A percentile compares a stretch with the other conserved stretches of the same genome.
phyloP scores from a whole-genome alignment of 495 filamentous ascomycete species.

The Cairneyella variabilis region DNA sequence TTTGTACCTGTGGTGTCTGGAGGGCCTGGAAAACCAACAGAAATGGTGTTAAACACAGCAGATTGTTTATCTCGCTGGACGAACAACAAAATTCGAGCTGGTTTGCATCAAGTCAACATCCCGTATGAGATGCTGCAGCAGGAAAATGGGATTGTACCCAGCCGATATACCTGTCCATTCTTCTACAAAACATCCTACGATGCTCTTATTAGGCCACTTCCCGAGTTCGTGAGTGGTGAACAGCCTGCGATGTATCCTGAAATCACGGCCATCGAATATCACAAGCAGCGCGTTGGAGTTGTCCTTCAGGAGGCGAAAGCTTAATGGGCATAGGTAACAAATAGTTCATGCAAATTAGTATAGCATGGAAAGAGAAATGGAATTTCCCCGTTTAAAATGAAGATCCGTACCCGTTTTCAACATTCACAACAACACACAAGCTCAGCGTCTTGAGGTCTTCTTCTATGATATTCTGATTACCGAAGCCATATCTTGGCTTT shows the following conservation, averaged over 20 bases:
- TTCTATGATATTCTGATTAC: too few species aligned
- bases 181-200: neutral
- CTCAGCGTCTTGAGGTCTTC: too few species aligned
- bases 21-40: neutral
- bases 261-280: neutral
- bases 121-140: neutral
- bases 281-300: neutral
- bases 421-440: too few species aligned
- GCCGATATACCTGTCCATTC: neutral
- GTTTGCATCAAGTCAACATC: neutral
- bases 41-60: neutral
- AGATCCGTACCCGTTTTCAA: too few species aligned
- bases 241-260: neutral
- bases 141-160: neutral
- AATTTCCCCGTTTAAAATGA: too few species aligned
- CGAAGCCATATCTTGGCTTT: too few species aligned
- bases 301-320: too few species aligned
- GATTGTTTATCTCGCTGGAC: neutral
- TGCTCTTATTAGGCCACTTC: neutral
- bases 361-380: too few species aligned
- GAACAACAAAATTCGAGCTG: neutral
- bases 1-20: too few species aligned
- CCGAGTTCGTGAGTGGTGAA: neutral
- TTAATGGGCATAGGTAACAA: too few species aligned
- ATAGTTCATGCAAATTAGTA: too few species aligned